Conservation (phyloP, 2,329 filamentous ascomycete genomes). For the Pseudocercospora macadamiae region DNA sequence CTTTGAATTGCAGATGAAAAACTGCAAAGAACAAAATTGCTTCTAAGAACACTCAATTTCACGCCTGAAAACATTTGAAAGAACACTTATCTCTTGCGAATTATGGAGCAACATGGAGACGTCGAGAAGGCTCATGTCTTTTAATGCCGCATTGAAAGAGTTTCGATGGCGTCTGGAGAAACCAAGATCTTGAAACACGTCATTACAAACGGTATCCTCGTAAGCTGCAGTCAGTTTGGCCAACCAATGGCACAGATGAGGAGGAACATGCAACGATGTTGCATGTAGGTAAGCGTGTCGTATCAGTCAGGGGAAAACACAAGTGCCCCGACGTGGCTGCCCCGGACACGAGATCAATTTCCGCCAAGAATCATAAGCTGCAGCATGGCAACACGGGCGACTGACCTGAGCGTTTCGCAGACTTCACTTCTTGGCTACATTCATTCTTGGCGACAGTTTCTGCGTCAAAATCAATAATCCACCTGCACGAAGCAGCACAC, state of each 20-base stretch:
- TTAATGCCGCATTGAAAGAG: not conserved
- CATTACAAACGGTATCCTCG: not conserved
- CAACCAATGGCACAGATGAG: not conserved
- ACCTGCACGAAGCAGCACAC: no score
- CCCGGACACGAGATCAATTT: not conserved
- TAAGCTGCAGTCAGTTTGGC: not conserved
- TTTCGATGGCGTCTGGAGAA: not conserved
- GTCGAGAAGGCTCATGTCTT: not conserved
- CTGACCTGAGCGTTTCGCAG: no score
- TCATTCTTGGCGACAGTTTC: no score
- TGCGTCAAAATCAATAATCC: no score
- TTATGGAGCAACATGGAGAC: not conserved
- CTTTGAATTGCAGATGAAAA: not conserved
- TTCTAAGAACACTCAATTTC: not conserved
- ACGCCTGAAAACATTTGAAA: not conserved
- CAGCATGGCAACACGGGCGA: no score
- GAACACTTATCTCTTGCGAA: not conserved
- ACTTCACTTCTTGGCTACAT: no score
- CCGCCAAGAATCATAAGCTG: no score
- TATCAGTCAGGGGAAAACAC: not conserved
- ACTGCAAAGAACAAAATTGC: not conserved
- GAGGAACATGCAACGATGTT: not conserved
- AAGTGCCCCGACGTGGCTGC: not conserved
- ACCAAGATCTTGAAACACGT: not conserved
- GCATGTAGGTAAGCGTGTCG: not conserved